These are phyloP conservation scores for Cutaneotrichosporon sp. DNA, from an alignment of 1,284 basidiomycete species.

Conservation along the genomic window DNA sequence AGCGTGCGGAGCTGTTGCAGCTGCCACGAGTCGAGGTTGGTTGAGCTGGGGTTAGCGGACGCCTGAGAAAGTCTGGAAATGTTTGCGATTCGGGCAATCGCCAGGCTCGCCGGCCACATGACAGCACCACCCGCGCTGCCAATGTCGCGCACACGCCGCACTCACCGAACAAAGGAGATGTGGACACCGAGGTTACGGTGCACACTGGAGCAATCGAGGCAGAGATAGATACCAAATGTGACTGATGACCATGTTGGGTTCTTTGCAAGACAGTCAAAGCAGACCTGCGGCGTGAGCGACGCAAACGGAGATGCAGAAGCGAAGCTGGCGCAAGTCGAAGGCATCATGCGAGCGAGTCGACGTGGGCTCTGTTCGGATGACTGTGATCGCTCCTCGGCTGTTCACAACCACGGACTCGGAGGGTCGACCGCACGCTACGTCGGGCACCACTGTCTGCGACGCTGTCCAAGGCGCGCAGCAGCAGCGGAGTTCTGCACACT, in stretches of 20 bases:
- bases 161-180: slow-evolving; percentile 91
- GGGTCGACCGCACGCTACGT: too few relatives aligned
- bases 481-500: too few relatives aligned
- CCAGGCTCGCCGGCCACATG: too few relatives aligned
- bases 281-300: slow-evolving; percentile 57
- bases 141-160: slow-evolving; percentile 12
- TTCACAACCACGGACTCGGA: too few relatives aligned
- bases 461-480: too few relatives aligned
- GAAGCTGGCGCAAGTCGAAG: neutral
- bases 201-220: slow-evolving; percentile 90
- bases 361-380: neutral
- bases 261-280: slow-evolving; percentile 94
- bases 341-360: too few relatives aligned
- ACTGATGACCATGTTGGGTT: slow-evolving; percentile 98
- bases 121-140: too few relatives aligned
- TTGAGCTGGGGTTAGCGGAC: slow-evolving; percentile 64
- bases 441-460: too few relatives aligned
- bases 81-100: too few relatives aligned
- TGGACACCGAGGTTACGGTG: slow-evolving; percentile 98
- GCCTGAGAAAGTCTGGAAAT: too few relatives aligned
- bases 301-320: neutral
- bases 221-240: slow-evolving; percentile 95
- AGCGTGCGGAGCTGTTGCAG: slow-evolving; percentile 85
- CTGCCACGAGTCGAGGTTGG: slow-evolving; percentile 95
- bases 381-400: too few relatives aligned